Base-by-base conservation (phyloP, 768 basidiomycete genomes). In the Tulasnella sp. region DNA sequence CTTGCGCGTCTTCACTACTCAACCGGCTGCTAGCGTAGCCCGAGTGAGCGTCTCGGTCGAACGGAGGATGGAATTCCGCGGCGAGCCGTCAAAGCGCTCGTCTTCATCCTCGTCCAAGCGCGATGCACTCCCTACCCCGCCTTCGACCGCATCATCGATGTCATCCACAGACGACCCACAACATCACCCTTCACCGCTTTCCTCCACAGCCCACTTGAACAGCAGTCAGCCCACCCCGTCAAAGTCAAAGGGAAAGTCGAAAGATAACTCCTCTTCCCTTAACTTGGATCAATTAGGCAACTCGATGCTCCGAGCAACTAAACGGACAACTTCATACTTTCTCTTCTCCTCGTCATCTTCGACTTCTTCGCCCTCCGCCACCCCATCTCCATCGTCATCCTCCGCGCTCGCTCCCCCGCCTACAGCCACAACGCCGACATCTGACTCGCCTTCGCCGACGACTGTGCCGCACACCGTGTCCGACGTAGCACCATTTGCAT, bases 11-110 rank as follows among this genome's bases (percentile, higher is more conserved):
- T 85, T 87, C n/a, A 89, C 91, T 8, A 78, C 86, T 58, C 90
- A 92, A 78, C 82, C 85, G n/a, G 82, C 82, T 34, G 85, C 90
- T 45, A 84, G 86, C 49, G 85, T 93, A 76, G 90, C 89, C 67
- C 88, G 87, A 78, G 89, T 90, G 2, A 88, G 86, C 77, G 85
- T 91, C 69, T 85, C 88, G 71, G 84, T 94, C 74, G 91, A 93
- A 81, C 89, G 92, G 71, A 89, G 92, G 71, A 91, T 93, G 76
- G 85, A 86, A 69, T 85, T 92, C 73, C 85, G 84, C 72, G 88
- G 90, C 42, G 58, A 70, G 31, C 40, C 54, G 64, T 70, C 42
- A 9, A 45, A 45, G 64, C 34, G 34, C 7, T 64, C 67, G 19
- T n/a, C 77, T 34, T 42, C 75, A 17, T 69, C 75, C 64, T 70